Conservation (phyloP, 306 rosid genomes). For the Prunus armeniaca region DNA sequence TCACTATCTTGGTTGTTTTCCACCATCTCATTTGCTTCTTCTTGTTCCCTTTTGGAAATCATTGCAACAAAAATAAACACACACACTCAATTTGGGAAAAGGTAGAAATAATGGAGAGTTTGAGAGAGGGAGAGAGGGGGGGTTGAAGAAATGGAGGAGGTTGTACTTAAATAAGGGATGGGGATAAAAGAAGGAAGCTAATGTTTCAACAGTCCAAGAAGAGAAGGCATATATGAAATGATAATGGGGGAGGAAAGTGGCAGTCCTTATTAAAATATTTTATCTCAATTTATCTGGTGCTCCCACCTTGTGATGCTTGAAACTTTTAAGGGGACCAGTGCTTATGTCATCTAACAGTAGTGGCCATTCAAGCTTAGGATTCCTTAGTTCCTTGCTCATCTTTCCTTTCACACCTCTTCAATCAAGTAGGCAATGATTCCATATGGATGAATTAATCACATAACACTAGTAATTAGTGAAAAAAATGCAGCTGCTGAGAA, state of each 20-base stretch:
- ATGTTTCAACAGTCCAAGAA: neutral
- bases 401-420: conserved; percentile 23
- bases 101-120: neutral
- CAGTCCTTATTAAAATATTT: conserved; percentile 21
- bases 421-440: conserved; percentile 12
- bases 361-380: conserved; percentile 42
- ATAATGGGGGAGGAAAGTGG: conserved; percentile 29
- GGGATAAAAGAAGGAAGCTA: neutral
- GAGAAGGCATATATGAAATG: neutral
- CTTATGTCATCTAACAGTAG: conserved; percentile 37
- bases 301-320: conserved; percentile 47
- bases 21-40: conserved; percentile 6
- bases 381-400: conserved; percentile 41
- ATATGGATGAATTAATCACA: neutral
- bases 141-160: conserved; percentile 14
- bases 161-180: conserved; percentile 36
- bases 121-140: conserved; percentile 4
- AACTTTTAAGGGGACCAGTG: conserved; percentile 36
- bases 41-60: conserved; percentile 31
- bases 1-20: conserved; percentile 18
- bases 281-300: conserved; percentile 30
- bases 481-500: neutral
- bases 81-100: neutral
- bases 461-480: neutral
- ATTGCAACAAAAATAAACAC: conserved; percentile 15